Evolutionary conservation across 352 stramenopile genomes (phyloP).

Genomic region (Thraustochytrium striatum): DNA sequence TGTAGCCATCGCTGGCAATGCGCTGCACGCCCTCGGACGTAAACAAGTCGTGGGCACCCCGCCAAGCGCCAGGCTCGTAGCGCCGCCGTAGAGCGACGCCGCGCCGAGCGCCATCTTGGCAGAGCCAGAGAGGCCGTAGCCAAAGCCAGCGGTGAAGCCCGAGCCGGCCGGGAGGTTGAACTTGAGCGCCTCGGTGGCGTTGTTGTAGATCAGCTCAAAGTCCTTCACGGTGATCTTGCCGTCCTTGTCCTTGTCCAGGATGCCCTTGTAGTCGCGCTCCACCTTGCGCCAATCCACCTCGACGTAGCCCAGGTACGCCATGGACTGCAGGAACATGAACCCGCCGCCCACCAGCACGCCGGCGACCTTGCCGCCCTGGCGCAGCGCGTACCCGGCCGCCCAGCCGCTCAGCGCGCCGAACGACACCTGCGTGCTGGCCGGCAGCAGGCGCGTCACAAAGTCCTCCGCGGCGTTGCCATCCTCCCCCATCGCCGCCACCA

Average conservation of each 20-base stretch:
- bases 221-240: constrained; percentile 75
- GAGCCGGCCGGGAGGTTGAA: constrained; percentile 73
- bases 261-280: constrained; percentile 71
- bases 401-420: constrained; percentile 68
- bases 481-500: neutral
- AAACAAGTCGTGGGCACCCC: constrained; percentile 27
- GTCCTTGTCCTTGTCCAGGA: constrained; percentile 73
- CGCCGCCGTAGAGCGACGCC: constrained; percentile 4
- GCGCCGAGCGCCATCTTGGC: neutral
- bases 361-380: constrained; percentile 71
- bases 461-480: neutral
- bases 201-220: constrained; percentile 68
- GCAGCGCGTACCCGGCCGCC: constrained; percentile 74
- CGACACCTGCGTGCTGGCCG: constrained; percentile 51
- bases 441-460: constrained; percentile 2
- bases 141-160: constrained; percentile 69
- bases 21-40: neutral
- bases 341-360: constrained; percentile 68
- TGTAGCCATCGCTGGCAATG: neutral
- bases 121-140: constrained; percentile 60
- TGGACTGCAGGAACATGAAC: constrained; percentile 64
- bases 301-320: constrained; percentile 76
- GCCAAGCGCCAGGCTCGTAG: constrained; percentile 39
- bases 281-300: constrained; percentile 81
- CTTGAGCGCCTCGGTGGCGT: constrained; percentile 67